These are phyloP conservation scores for Kuraishia hungarica DNA, from an alignment of 805 yeast genomes.

Conservation along the genomic window DNA sequence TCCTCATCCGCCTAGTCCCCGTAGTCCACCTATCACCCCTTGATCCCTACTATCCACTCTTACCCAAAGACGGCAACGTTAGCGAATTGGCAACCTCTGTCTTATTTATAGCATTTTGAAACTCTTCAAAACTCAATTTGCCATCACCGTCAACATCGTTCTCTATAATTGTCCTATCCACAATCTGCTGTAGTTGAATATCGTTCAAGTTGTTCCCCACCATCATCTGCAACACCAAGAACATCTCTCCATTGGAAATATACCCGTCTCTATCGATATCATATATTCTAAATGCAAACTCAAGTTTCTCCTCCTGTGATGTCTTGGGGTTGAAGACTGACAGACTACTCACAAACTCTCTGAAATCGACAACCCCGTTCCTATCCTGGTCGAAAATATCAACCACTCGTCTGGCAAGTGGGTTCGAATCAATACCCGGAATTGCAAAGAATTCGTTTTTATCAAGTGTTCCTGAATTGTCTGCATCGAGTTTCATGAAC, in stretches of 20 bases:
- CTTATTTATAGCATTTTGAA: constrained; percentile 55
- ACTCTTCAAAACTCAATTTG: constrained; percentile 77
- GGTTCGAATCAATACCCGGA: constrained; percentile 88
- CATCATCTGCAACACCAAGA: constrained; percentile 90
- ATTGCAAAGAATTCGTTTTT: constrained; percentile 83
- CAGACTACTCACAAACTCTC: constrained; percentile 65
- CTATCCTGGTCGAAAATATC: constrained; percentile 93
- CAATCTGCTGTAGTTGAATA: constrained; percentile 87
- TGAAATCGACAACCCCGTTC: constrained; percentile 90
- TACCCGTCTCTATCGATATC: constrained; percentile 94
- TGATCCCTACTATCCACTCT: not conserved
- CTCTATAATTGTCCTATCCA: constrained; percentile 94
- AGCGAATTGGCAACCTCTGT: constrained; percentile 19
- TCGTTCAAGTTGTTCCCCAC: constrained; percentile 88
- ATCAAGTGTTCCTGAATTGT: constrained; percentile 87
- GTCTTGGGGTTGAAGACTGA: constrained; percentile 86
- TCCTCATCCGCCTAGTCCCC: too few species aligned
- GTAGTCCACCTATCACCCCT: too few species aligned
- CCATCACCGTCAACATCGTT: constrained; percentile 88
- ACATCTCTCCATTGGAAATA: constrained; percentile 92
- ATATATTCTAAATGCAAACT: constrained; percentile 86
- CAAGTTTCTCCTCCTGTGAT: constrained; percentile 68
- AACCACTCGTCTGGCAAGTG: constrained; percentile 81
- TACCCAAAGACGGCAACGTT: not conserved
- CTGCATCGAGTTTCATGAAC: constrained; percentile 91